These are phyloP conservation scores for Fusarium mexicanum DNA, from an alignment of 2,329 filamentous ascomycete genomes.

Conservation along the genomic window DNA sequence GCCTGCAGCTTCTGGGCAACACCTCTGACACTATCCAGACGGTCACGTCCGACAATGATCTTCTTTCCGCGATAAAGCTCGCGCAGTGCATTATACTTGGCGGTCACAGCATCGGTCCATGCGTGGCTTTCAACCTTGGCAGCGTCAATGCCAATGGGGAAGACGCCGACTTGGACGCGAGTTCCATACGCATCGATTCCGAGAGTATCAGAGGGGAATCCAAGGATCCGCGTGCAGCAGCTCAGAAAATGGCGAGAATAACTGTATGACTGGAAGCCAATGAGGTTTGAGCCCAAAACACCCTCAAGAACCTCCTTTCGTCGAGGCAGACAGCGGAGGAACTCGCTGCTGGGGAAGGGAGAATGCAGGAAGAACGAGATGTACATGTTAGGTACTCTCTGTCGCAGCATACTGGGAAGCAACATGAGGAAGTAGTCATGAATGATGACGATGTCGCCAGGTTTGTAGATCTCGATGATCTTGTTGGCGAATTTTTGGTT, in stretches of 20 bases:
- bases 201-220: conserved; percentile 86
- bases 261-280: conserved; percentile 95
- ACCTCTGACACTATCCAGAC: conserved; percentile 91
- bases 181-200: conserved; percentile 90
- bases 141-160: conserved; percentile 95
- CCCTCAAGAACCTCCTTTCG: conserved; percentile 92
- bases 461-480: conserved; percentile 88
- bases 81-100: conserved; percentile 77
- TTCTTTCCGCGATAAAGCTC: conserved; percentile 88
- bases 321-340: conserved; percentile 86
- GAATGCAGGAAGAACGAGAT: conserved; percentile 95
- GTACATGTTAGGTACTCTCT: conserved; percentile 87
- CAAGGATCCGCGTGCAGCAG: conserved; percentile 89
- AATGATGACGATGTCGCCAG: conserved; percentile 90
- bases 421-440: conserved; percentile 96
- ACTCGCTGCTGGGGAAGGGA: conserved; percentile 96
- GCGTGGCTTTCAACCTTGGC: conserved; percentile 78
- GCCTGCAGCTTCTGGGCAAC: conserved; percentile 96
- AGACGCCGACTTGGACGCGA: conserved; percentile 90
- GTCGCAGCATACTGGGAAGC: conserved; percentile 86
- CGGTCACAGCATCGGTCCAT: conserved; percentile 74
- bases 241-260: conserved; percentile 95
- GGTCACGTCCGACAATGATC: conserved; percentile 92
- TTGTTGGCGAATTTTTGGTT: conserved; percentile 92
- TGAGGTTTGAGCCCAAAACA: conserved; percentile 88